A percentile compares a stretch with the other conserved stretches of the same genome.
phyloP scores from a whole-genome alignment of 768 basidiomycete genomes.

The Panellus pusillus region DNA sequence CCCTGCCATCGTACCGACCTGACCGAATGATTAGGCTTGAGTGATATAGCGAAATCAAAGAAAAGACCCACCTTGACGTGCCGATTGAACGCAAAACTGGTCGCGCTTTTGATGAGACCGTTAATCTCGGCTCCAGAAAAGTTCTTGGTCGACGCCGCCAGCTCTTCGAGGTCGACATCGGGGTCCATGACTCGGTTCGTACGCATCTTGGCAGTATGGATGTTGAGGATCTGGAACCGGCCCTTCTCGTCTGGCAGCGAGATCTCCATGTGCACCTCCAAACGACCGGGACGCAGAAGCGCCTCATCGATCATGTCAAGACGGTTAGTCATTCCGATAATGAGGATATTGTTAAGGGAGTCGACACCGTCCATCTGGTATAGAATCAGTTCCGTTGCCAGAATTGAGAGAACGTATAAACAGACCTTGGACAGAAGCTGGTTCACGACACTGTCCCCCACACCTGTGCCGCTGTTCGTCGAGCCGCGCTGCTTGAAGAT shows the following conservation, averaged over 20 bases:
- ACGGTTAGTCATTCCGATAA: conserved; percentile 99
- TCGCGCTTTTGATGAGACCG: conserved; percentile 96
- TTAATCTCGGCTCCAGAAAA: conserved; percentile 97
- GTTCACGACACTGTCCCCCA: conserved; percentile 98
- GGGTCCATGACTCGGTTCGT: conserved; percentile 84
- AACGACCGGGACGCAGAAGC: conserved; percentile 92
- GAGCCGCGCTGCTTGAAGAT: conserved; percentile 99
- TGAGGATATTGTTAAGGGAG: conserved; percentile 96
- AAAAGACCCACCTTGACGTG: conserved; percentile 74
- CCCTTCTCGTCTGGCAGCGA: conserved; percentile 94
- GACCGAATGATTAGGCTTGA: background rate
- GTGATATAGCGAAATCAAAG: background rate
- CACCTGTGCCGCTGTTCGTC: conserved; percentile 87
- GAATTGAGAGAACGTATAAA: background rate
- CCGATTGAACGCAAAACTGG: conserved; percentile 95
- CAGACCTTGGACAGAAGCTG: conserved; percentile 93
- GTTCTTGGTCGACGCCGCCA: conserved; percentile 89
- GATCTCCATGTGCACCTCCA: conserved; percentile 99
- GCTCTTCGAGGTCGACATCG: conserved; percentile 81
- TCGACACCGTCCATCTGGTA: conserved; percentile 98
- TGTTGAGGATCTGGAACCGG: conserved; percentile 88
- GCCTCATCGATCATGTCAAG: conserved; percentile 99
- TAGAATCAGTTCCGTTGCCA: background rate
- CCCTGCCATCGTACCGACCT: conserved; percentile 94
- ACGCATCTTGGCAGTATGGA: conserved; percentile 95